These are phyloP conservation scores for Candolleomyces aberdarensis DNA, from an alignment of 768 basidiomycete genomes.

Conservation along the genomic window DNA sequence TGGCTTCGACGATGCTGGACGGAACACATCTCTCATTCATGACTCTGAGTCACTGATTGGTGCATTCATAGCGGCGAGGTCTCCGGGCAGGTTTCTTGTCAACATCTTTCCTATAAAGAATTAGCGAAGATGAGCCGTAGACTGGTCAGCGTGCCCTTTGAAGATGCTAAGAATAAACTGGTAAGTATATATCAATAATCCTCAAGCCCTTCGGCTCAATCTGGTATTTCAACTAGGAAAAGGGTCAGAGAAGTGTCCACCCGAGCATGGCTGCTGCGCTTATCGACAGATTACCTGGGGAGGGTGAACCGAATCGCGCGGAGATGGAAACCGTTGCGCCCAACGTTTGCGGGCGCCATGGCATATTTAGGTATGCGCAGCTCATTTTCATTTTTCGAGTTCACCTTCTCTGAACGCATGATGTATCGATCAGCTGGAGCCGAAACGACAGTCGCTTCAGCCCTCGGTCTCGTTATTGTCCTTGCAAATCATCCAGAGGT, in stretches of 20 bases:
- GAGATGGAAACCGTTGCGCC: not conserved
- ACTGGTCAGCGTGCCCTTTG: not conserved
- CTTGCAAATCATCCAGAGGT: slow-evolving; percentile 12
- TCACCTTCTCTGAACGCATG: not conserved
- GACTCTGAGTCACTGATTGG: not conserved
- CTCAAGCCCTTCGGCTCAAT: not conserved
- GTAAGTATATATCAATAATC: not conserved
- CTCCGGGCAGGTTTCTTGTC: not conserved
- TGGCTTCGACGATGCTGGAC: not conserved
- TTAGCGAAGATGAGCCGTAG: not conserved
- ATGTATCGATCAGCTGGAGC: not conserved
- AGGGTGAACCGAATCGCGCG: not conserved
- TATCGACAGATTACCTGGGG: not conserved
- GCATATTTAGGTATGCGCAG: slow-evolving; percentile 2
- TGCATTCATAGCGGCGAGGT: not conserved
- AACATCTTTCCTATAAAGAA: not conserved
- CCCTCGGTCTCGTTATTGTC: slow-evolving; percentile 9
- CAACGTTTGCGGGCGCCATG: not conserved
- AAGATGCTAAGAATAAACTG: not conserved
- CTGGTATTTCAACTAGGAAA: not conserved
- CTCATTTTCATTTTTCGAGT: not conserved
- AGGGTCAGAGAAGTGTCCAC: not conserved
- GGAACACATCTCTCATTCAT: not conserved
- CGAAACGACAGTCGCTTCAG: not conserved
- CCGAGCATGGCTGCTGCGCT: slow-evolving; percentile 2